Conservation (phyloP, 2,329 filamentous ascomycete genomes). For the Penicillium freii region DNA sequence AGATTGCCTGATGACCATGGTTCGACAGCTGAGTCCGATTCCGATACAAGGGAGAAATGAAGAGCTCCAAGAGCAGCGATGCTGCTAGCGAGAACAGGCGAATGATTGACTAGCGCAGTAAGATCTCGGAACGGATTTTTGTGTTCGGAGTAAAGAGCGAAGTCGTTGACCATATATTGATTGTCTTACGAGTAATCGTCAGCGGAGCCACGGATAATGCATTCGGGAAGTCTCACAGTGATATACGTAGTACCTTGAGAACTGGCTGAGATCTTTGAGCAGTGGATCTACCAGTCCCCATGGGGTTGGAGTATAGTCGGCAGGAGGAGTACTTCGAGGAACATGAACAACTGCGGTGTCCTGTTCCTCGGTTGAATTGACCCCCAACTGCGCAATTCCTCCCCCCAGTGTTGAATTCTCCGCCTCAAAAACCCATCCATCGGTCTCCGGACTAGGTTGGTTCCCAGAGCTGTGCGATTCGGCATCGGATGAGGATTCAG, state of each 20-base stretch:
- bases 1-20: constrained; percentile 31
- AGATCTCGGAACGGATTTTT: constrained; percentile 52
- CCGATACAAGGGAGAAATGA: constrained; percentile 45
- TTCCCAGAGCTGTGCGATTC: constrained; percentile 18
- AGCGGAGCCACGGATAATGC: constrained; percentile 14
- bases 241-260: constrained; percentile 48
- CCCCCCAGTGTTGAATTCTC: constrained; percentile 1
- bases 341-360: constrained; percentile 19
- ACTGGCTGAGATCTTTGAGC: constrained; percentile 45
- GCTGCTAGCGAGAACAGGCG: constrained; percentile 48
- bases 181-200: constrained; percentile 29
- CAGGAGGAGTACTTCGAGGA: constrained; percentile 3
- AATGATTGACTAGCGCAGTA: constrained; percentile 45
- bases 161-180: constrained; percentile 43
- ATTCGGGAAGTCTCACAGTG: constrained; percentile 39
- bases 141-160: constrained; percentile 49
- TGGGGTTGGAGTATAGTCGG: constrained; percentile 32
- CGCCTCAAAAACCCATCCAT: constrained; percentile 15
- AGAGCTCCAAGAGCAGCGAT: constrained; percentile 51
- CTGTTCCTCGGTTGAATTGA: constrained; percentile 1
- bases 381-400: neutral
- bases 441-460: constrained; percentile 18
- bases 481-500: constrained; percentile 15
- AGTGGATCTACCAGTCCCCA: constrained; percentile 48
- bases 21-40: constrained; percentile 35